phyloP scores from a whole-genome alignment of 805 yeast species.

The Metschnikowia proteae region DNA sequence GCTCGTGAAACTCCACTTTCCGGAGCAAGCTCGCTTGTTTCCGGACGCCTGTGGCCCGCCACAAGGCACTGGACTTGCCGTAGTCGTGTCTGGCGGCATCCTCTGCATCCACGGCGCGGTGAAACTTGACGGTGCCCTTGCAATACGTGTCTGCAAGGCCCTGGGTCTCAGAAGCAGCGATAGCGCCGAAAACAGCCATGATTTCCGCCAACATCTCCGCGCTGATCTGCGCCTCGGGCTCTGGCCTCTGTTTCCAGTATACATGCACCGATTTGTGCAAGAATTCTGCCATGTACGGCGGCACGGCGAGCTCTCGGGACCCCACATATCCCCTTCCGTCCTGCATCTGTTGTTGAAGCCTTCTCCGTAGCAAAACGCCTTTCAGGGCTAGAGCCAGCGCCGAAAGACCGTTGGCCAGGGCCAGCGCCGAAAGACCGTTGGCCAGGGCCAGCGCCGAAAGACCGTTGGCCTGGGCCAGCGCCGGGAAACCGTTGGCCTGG shows the following conservation, averaged over 20 bases:
- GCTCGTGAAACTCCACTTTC: conserved; percentile 7
- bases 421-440: too few relatives aligned
- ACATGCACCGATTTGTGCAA: conserved; percentile 24
- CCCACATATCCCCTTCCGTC: conserved; percentile 17
- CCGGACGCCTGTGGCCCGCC: conserved; percentile 45
- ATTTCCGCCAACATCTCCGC: conserved; percentile 32
- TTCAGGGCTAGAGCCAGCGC: conserved; percentile 20
- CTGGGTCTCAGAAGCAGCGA: conserved; percentile 15
- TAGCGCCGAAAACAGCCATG: conserved; percentile 46
- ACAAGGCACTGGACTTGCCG: conserved; percentile 35
- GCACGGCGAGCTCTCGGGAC: conserved; percentile 19
- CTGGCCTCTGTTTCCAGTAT: conserved; percentile 45
- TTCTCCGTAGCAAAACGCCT: conserved; percentile 20
- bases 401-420: too few relatives aligned
- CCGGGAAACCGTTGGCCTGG: too few relatives aligned
- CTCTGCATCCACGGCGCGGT: conserved; percentile 22
- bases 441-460: too few relatives aligned
- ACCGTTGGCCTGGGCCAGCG: conserved; percentile 12
- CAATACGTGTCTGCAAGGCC: conserved; percentile 27
- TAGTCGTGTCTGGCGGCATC: conserved; percentile 43
- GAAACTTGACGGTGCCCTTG: conserved; percentile 36
- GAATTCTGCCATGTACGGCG: conserved; percentile 5
- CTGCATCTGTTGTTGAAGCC: conserved; percentile 8
- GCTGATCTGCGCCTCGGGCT: conserved; percentile 29
- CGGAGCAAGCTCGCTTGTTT: conserved; percentile 47